A percentile compares a stretch with the other conserved stretches of the same genome.
Conservation (phyloP, 2,329 filamentous ascomycete genomes). For the Exophiala spinifera region DNA sequence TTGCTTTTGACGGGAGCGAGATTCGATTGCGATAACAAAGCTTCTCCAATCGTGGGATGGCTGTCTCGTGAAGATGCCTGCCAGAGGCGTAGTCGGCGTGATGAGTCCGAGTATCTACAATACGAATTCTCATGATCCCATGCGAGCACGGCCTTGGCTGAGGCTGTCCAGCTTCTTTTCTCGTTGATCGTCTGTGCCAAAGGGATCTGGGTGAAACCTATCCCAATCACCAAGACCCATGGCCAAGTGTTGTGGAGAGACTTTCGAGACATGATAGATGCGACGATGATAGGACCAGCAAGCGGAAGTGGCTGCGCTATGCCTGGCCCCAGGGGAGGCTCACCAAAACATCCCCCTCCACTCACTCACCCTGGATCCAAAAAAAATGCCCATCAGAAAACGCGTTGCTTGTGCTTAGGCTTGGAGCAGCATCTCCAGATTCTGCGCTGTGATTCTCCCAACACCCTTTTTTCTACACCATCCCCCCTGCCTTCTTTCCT, state of each 20-base stretch:
- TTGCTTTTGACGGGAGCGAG: constrained; percentile 8
- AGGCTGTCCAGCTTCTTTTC: too few relatives aligned
- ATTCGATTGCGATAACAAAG: neutral
- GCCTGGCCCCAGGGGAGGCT: neutral
- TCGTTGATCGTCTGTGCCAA: neutral
- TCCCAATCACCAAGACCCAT: neutral
- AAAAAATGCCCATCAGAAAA: neutral
- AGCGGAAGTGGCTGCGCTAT: neutral
- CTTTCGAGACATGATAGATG: neutral
- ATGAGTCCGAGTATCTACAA: too few relatives aligned
- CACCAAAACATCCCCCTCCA: neutral
- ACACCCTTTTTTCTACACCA: constrained; percentile 3
- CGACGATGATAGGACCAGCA: neutral
- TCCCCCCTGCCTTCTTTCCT: neutral
- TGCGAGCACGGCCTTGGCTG: too few relatives aligned
- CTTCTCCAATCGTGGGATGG: neutral
- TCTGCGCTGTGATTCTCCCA: neutral
- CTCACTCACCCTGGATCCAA: too few relatives aligned
- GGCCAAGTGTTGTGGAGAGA: neutral
- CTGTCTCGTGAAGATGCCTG: too few relatives aligned
- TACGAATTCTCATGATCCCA: too few relatives aligned
- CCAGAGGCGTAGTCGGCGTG: too few relatives aligned
- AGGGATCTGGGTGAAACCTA: neutral
- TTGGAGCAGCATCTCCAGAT: too few relatives aligned
- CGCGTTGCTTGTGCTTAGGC: too few relatives aligned